These are phyloP conservation scores for Exophiala lecanii-corni DNA, from an alignment of 2,329 filamentous ascomycete species.

Conservation along the genomic window DNA sequence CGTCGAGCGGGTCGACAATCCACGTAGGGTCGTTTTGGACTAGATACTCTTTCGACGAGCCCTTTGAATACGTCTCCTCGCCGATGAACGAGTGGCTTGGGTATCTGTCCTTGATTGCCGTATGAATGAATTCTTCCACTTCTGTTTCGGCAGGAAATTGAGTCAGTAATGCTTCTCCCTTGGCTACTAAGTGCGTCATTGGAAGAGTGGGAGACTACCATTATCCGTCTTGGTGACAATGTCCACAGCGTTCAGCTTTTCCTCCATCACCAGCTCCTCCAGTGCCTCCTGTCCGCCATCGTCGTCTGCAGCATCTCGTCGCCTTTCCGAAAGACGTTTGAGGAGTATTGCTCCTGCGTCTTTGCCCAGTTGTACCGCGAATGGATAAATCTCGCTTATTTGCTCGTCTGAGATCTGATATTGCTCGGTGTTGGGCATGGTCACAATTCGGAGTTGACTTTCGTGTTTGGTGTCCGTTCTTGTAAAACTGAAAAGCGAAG, in stretches of 20 bases:
- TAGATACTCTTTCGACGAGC: slow-evolving; percentile 63
- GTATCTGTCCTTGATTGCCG: slow-evolving; percentile 55
- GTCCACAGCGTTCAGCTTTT: slow-evolving; percentile 73
- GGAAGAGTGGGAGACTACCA: slow-evolving; percentile 40
- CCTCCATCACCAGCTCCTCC: slow-evolving; percentile 43
- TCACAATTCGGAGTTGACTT: no score
- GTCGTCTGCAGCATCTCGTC: slow-evolving; percentile 27
- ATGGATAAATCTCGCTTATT: slow-evolving; percentile 62
- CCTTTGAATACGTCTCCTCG: slow-evolving; percentile 70
- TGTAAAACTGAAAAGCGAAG: no score
- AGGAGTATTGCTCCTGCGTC: slow-evolving; percentile 65
- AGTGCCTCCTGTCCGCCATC: slow-evolving; percentile 24
- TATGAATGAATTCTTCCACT: slow-evolving; percentile 66
- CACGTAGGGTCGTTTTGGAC: slow-evolving; percentile 63
- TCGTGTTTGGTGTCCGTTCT: no score
- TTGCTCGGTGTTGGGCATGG: neutral
- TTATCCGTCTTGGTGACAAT: slow-evolving; percentile 73
- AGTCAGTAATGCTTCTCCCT: neutral
- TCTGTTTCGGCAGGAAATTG: slow-evolving; percentile 43
- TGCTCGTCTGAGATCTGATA: slow-evolving; percentile 35
- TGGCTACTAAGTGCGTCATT: neutral
- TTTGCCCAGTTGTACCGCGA: slow-evolving; percentile 66
- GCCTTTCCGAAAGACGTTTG: slow-evolving; percentile 56
- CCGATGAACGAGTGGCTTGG: slow-evolving; percentile 70
- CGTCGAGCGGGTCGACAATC: slow-evolving; percentile 73